Evolutionary conservation across 495 filamentous ascomycete genomes (phyloP), one percentile per base, ranked within the genome.

Genomic region (Penicillium chermesinum): DNA sequence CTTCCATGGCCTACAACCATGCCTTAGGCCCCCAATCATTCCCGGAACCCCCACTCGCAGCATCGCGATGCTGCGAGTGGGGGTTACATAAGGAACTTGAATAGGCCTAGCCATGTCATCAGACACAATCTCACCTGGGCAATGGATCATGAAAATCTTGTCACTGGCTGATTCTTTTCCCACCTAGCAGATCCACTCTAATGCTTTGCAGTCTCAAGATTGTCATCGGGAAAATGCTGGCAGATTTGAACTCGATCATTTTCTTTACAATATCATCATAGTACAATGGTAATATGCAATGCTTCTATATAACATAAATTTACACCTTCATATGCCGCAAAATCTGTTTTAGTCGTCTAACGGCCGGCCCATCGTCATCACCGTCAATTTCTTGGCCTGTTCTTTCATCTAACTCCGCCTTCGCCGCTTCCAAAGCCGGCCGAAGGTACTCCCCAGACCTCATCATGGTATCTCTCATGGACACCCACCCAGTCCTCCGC

Each of bases 401-500:
- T 12, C 57, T 65, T 48, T 67, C 60, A 41, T 71, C 67, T 32
- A 87, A 62, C 58, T 90, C 87, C 41, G 67, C 57, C 34, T 69
- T 69, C n/a, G 86, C 85, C 38, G 79, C 75, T 48, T 78, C 69
- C 22, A 87, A 69, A 33, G 84, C 68, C n/a, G 80, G 76, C 16
- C 72, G 55, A 35, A 88, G 62, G 51, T 82, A 83, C n/a, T 49
- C 86, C 87, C 87, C 87, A 91, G 9, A 91, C 84, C 48, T 88
- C 84, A 62, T 89, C 84, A 25, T 81, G 76, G 57, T 89, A 89
- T 25, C 70, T 67, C 32, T 76, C 82, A 54, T 88, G 73, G 2
- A 87, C 78, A 32, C 67, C 64, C 9, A 80, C 66, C 86, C 85
- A 85, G 40, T 84, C 66, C 40, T 49, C 52, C 15, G 70, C 64